phyloP scores from a whole-genome alignment of 257 asterid genomes.

The Solanum boliviense region DNA sequence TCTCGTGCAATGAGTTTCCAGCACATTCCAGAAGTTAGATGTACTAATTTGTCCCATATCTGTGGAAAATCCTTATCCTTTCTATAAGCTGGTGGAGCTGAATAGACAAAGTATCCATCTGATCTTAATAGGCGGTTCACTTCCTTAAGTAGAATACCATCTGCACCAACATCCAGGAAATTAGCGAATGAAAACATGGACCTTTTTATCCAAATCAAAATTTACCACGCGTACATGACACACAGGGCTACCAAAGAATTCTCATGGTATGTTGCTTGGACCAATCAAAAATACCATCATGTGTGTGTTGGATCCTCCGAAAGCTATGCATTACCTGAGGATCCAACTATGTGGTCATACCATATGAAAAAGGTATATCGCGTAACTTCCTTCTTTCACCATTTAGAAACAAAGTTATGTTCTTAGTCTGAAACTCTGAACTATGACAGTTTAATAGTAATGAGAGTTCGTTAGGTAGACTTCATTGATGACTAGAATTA shows the following conservation, averaged over 20 bases:
- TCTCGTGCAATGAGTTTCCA: conserved; percentile 88
- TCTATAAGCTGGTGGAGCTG: conserved; percentile 94
- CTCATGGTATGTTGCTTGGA: neutral
- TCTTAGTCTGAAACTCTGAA: neutral
- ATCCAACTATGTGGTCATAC: neutral
- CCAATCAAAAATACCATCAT: neutral
- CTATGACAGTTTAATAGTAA: neutral
- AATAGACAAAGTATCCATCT: conserved; percentile 82
- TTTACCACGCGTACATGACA: neutral
- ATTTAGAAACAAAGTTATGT: neutral
- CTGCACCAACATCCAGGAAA: conserved; percentile 29
- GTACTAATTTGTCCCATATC: conserved; percentile 73
- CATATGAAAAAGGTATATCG: neutral
- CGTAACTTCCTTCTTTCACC: neutral
- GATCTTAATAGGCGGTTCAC: conserved; percentile 63
- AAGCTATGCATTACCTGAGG: neutral
- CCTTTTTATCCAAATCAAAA: neutral
- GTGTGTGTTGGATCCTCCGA: neutral
- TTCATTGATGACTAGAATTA: neutral
- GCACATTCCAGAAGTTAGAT: conserved; percentile 81
- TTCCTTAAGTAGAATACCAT: conserved; percentile 81
- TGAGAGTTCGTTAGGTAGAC: neutral
- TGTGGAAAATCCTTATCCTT: conserved; percentile 77
- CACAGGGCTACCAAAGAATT: neutral
- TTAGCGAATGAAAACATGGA: neutral